phyloP scores from a whole-genome alignment of 495 filamentous ascomycete genomes.

The Clohesyomyces aquaticus region DNA sequence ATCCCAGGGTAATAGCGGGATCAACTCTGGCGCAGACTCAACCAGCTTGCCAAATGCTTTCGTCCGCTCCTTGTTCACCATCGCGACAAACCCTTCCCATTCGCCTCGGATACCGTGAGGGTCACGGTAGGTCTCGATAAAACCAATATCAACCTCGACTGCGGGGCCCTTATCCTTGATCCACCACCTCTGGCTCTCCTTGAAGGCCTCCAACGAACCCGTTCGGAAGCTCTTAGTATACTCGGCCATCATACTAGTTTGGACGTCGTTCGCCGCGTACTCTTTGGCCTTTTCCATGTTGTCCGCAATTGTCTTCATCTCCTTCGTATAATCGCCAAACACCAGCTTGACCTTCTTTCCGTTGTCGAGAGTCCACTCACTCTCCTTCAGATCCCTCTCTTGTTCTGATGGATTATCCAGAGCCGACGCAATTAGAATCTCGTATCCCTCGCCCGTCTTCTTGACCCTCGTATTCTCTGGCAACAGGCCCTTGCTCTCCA shows the following conservation, averaged over 20 bases:
- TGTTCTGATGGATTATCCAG: constrained; percentile 57
- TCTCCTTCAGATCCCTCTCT: constrained; percentile 70
- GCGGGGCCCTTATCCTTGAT: constrained; percentile 87
- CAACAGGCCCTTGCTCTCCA: constrained; percentile 72
- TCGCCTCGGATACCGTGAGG: constrained; percentile 92
- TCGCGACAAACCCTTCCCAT: constrained; percentile 91
- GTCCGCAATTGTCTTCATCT: constrained; percentile 78
- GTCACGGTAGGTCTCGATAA: constrained; percentile 95
- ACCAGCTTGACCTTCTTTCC: constrained; percentile 76
- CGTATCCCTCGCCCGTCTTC: constrained; percentile 74
- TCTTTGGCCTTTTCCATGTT: constrained; percentile 72
- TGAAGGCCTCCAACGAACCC: constrained; percentile 85
- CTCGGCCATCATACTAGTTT: constrained; percentile 78
- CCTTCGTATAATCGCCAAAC: constrained; percentile 79
- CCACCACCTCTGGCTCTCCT: constrained; percentile 89
- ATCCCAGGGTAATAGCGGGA: constrained; percentile 85
- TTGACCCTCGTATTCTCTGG: constrained; percentile 87
- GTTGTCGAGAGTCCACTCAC: constrained; percentile 67
- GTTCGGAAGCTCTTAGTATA: constrained; percentile 84
- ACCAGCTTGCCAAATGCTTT: constrained; percentile 87
- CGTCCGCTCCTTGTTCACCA: constrained; percentile 83
- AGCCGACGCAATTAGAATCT: constrained; percentile 83
- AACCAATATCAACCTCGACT: constrained; percentile 90
- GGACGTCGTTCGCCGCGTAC: constrained; percentile 80
- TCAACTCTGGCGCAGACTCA: constrained; percentile 75